Evolutionary conservation across 2,329 filamentous ascomycete genomes (phyloP), one percentile per base, ranked within the genome.

Genomic region (Phoma herbarum): DNA sequence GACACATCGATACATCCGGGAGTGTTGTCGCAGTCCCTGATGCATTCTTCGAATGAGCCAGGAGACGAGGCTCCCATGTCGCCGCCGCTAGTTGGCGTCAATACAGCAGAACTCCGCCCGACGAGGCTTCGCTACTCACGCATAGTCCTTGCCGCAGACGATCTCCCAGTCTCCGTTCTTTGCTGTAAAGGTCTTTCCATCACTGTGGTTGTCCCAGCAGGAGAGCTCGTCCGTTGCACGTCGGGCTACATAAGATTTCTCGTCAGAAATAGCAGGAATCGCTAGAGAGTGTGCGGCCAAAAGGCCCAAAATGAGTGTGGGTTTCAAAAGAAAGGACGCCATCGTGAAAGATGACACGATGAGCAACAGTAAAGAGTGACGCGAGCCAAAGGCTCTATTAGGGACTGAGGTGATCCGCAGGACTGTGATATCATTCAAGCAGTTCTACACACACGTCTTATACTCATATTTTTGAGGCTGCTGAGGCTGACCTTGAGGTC

Each of bases 281-380:
- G 54, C 54, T 28, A 57, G 43, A 29, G 54, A 57, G 54, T 35
- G 48, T 47, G 28, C 43, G 26, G 48, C 35, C 48, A 42, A 48
- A 29, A 57, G 48, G 18, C 54, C 54, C 28, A 57, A 57, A 57
- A 57, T 52, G 54, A 57, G 54, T 22, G 54, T 52, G 35, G 54
- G 48, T 12, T 52, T 57, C 35, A 47, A 52, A 52, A 57, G 54
- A 57, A 42, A 48, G 54, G 54, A 57, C 54, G 54, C 42, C 54
- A 57, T 57, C 43, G 11, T 48, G 35, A 52, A n/a, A 6, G 35
- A 57, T 48, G 35, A 42, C 54, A 57, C 8, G 18, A 37, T 31
- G 25, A 43, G 14, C 22, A 39, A 35, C 29, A 39, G 41, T 52
- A 57, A 52, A 57, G 54, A 57, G 48, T 57, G 54, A 43, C 54